Evolutionary conservation across 1,284 basidiomycete genomes (phyloP).

Genomic region (Ganoderma meredithae): DNA sequence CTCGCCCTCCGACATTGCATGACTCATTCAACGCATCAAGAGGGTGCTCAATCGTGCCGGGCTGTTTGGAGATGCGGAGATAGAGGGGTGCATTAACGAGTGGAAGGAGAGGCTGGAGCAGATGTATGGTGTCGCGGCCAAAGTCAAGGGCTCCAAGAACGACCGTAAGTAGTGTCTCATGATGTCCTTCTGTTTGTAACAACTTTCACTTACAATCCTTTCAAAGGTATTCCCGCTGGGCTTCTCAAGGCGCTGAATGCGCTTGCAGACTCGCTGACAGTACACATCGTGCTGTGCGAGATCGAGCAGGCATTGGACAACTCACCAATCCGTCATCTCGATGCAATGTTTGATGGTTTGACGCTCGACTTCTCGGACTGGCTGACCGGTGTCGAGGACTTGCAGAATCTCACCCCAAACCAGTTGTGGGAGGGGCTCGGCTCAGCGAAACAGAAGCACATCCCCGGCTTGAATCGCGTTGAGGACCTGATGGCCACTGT

Average conservation of each 20-base stretch:
- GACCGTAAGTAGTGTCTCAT: too few relatives aligned
- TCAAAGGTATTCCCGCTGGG: background rate
- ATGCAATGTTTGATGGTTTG: background rate
- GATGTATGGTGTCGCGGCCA: too few relatives aligned
- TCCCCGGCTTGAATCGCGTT: background rate
- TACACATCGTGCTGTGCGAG: background rate
- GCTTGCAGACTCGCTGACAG: background rate
- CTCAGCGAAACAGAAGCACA: background rate
- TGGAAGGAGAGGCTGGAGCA: too few relatives aligned
- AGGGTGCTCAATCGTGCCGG: too few relatives aligned
- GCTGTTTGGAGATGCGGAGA: too few relatives aligned
- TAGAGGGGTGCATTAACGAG: too few relatives aligned
- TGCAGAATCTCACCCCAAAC: background rate
- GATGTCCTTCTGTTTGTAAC: too few relatives aligned
- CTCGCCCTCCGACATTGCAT: too few relatives aligned
- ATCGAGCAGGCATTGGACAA: background rate
- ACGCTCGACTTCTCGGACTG: background rate
- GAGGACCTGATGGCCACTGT: background rate
- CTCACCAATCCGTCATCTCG: background rate
- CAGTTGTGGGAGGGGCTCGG: background rate
- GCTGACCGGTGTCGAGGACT: background rate
- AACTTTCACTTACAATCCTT: too few relatives aligned
- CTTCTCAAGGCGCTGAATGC: background rate
- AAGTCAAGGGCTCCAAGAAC: too few relatives aligned
- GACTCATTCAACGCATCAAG: too few relatives aligned